phyloP scores from a whole-genome alignment of 257 asterid species.

The Catharanthus roseus region DNA sequence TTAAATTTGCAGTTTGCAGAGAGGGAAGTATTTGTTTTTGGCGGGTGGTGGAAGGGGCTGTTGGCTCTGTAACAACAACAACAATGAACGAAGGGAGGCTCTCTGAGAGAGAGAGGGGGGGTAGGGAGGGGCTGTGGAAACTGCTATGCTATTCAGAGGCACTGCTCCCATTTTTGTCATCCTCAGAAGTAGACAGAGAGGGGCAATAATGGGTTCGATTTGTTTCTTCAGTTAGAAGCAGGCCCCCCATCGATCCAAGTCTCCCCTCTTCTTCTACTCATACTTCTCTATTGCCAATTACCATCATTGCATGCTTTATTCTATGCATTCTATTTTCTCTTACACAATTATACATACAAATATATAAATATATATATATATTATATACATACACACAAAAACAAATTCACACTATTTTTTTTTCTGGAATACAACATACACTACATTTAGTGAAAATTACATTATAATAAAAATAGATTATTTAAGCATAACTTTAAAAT shows the following conservation, averaged over 20 bases:
- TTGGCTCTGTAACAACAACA: constrained; percentile 5
- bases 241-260: constrained; percentile 12
- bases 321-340: constrained; percentile 4
- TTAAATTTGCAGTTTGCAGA: no score
- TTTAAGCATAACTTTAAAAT: no score
- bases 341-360: no score
- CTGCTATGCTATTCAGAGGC: constrained; percentile 38
- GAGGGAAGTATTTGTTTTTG: no score
- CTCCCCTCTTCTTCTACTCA: constrained; percentile 11
- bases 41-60: no score
- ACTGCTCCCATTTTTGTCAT: constrained; percentile 53
- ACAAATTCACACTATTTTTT: no score
- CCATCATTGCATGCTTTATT: constrained; percentile 38
- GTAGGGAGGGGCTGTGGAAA: constrained; percentile 22
- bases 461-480: no score
- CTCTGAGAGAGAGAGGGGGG: constrained; percentile 4
- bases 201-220: constrained; percentile 47
- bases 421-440: no score
- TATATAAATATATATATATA: neutral
- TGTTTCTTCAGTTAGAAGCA: constrained; percentile 53
- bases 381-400: no score
- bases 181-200: constrained; percentile 43
- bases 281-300: constrained; percentile 33
- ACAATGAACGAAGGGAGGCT: no score
- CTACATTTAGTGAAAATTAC: no score